phyloP scores from a whole-genome alignment of 129 eudicot species.

The Chrysanthemum lavandulifolium region DNA sequence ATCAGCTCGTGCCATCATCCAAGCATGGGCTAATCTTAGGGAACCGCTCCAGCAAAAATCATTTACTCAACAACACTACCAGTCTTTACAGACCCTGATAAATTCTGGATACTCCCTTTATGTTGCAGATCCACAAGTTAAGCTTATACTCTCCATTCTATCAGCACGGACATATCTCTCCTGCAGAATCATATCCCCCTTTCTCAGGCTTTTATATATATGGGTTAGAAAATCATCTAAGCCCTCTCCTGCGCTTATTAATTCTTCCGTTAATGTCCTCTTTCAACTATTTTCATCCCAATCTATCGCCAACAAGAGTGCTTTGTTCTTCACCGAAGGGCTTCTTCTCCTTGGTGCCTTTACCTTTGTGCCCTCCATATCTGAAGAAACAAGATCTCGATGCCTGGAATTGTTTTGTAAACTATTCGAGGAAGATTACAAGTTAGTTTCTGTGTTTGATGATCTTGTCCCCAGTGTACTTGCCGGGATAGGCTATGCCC shows the following conservation, averaged over 20 bases:
- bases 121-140: constrained; percentile 95
- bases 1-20: constrained; percentile 84
- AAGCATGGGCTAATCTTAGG: constrained; percentile 96
- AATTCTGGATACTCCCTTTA: constrained; percentile 55
- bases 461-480: constrained; percentile 56
- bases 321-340: constrained; percentile 59
- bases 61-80: constrained; percentile 50
- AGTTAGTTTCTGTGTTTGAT: constrained; percentile 41
- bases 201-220: constrained; percentile 73
- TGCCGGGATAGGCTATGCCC: constrained; percentile 79
- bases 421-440: constrained; percentile 54
- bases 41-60: constrained; percentile 49
- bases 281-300: constrained; percentile 44
- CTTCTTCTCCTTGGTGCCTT: constrained; percentile 77
- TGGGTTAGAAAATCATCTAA: constrained; percentile 88
- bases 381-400: constrained; percentile 51
- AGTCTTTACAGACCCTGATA: constrained; percentile 55
- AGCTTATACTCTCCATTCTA: constrained; percentile 67
- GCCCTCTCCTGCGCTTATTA: constrained; percentile 48
- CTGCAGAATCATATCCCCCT: constrained; percentile 70
- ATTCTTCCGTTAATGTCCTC: constrained; percentile 47
- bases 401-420: constrained; percentile 68
- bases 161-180: constrained; percentile 47
- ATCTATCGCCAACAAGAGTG: constrained; percentile 36
- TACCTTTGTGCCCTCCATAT: constrained; percentile 44